Evolutionary conservation across 176 grass and related monocot genomes (phyloP).

Genomic region (Raddia guianensis): DNA sequence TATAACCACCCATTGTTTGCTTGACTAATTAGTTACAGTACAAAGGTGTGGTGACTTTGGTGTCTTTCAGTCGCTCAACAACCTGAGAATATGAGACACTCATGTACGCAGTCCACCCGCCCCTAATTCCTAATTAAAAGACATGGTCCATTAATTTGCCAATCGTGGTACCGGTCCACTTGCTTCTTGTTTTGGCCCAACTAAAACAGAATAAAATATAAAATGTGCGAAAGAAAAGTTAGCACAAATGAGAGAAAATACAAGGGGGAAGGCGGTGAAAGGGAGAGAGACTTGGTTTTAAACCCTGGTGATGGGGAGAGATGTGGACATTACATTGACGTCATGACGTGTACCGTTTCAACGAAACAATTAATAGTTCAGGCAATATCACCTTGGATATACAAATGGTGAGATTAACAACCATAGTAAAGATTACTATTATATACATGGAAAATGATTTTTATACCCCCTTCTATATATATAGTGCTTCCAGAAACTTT

Average conservation of each 20-base stretch:
- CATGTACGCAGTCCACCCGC: background rate
- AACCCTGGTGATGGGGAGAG: background rate
- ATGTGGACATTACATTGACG: too few relatives aligned
- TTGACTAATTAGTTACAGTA: slow-evolving; percentile 1
- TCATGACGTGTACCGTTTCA: too few relatives aligned
- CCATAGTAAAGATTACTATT: background rate
- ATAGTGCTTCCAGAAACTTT: too few relatives aligned
- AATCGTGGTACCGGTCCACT: slow-evolving; percentile 18
- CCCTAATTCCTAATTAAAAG: background rate
- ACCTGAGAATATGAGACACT: slow-evolving; percentile 19
- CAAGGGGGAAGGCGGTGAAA: background rate
- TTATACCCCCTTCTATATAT: too few relatives aligned
- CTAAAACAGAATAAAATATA: slow-evolving; percentile 40
- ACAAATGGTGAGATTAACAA: background rate
- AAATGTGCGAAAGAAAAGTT: slow-evolving; percentile 1
- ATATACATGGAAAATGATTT: background rate
- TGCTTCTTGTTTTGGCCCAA: slow-evolving; percentile 43
- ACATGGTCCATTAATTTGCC: slow-evolving; percentile 1
- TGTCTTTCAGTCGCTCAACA: slow-evolving; percentile 46
- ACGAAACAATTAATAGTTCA: background rate
- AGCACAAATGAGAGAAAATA: background rate
- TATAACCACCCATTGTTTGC: background rate
- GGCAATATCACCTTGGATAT: background rate
- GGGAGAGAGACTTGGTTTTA: background rate
- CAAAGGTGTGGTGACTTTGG: background rate